Evolutionary conservation across 129 eudicot species (phyloP).

Genomic region (Cynara cardunculus): DNA sequence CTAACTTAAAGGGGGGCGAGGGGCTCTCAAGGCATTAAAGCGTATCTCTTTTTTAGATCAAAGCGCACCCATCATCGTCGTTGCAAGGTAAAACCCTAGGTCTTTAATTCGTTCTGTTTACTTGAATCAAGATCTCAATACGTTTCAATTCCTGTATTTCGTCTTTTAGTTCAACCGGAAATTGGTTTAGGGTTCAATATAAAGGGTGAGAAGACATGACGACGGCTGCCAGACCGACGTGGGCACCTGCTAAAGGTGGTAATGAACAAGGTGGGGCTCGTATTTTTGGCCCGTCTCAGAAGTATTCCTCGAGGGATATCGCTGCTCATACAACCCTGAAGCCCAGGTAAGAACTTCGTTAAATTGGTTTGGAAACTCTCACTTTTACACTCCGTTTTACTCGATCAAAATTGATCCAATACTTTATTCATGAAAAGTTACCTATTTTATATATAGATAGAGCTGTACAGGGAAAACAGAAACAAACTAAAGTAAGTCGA

Average conservation of each 20-base stretch:
- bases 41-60: background rate
- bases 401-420: background rate
- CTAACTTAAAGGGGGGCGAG: background rate
- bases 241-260: slow-evolving; percentile 99
- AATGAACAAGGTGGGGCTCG: slow-evolving; percentile 86
- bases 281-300: slow-evolving; percentile 88
- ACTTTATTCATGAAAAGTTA: background rate
- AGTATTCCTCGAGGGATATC: slow-evolving; percentile 93
- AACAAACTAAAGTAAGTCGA: background rate
- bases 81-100: background rate
- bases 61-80: background rate
- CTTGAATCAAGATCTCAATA: background rate
- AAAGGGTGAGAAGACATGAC: slow-evolving; percentile 40
- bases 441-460: background rate
- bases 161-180: background rate
- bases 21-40: background rate
- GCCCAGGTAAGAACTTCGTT: slow-evolving; percentile 57
- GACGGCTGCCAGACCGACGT: slow-evolving; percentile 97
- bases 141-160: background rate
- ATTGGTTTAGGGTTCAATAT: background rate
- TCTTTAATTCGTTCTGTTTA: background rate
- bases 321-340: slow-evolving; percentile 91
- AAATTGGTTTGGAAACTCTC: background rate
- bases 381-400: background rate
- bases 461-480: too few species aligned